Conservation (phyloP, 768 basidiomycete genomes). For the Mycena latifolia region DNA sequence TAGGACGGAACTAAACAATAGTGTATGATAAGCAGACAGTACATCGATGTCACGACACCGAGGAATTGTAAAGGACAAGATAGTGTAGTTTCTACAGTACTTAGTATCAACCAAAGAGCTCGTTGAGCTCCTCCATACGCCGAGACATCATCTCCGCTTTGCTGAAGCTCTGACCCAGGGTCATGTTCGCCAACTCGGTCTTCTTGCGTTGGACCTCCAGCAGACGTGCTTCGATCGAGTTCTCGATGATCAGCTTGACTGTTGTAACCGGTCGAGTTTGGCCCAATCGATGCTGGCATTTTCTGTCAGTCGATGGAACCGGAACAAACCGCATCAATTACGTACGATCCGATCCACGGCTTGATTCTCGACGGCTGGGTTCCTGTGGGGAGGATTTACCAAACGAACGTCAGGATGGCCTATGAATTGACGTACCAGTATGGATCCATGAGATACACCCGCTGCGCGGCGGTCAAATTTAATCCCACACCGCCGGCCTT, state of each 20-base stretch:
- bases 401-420: conserved; percentile 16
- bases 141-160: conserved; percentile 90
- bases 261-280: conserved; percentile 94
- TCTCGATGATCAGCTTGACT: conserved; percentile 93
- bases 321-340: conserved; percentile 26
- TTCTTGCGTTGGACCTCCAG: conserved; percentile 96
- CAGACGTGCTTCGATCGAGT: conserved; percentile 93
- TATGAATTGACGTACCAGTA: conserved; percentile 75
- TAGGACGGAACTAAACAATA: conserved; percentile 18
- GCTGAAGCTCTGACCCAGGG: conserved; percentile 87
- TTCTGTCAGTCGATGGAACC: conserved; percentile 12
- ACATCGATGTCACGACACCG: conserved; percentile 23
- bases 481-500: conserved; percentile 98
- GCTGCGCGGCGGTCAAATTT: conserved; percentile 94
- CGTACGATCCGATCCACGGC: conserved; percentile 97
- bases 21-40: conserved; percentile 36
- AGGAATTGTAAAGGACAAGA: conserved; percentile 38
- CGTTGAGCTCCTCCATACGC: conserved; percentile 88
- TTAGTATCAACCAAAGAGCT: conserved; percentile 69
- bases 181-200: conserved; percentile 94
- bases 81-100: conserved; percentile 46
- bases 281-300: conserved; percentile 89
- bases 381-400: conserved; percentile 64
- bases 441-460: conserved; percentile 96
- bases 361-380: conserved; percentile 97